phyloP scores from a whole-genome alignment of 129 eudicot genomes.

The Chrysanthemum lavandulifolium region DNA sequence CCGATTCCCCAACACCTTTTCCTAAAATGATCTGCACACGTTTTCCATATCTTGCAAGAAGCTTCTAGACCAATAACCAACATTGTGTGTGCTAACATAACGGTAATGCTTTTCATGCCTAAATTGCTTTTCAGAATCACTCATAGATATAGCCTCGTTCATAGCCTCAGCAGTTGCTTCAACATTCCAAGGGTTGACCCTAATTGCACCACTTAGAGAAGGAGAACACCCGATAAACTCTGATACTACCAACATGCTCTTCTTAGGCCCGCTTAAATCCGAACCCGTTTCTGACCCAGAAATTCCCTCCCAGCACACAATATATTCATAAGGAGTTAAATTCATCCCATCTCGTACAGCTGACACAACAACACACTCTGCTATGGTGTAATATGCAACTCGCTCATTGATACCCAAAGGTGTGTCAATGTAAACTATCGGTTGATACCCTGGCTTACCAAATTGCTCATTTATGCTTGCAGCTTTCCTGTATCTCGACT shows the following conservation, averaged over 20 bases:
- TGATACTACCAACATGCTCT: conserved; percentile 90
- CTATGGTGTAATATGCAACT: conserved; percentile 79
- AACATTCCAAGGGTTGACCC: conserved; percentile 90
- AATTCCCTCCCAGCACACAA: conserved; percentile 76
- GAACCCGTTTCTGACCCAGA: conserved; percentile 50
- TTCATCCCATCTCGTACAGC: conserved; percentile 93
- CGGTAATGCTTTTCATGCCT: conserved; percentile 91
- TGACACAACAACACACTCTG: conserved; percentile 93
- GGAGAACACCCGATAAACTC: conserved; percentile 96
- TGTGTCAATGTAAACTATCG: conserved; percentile 64
- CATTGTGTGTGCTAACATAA: conserved; percentile 79
- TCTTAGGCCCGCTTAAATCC: conserved; percentile 46
- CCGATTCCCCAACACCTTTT: conserved; percentile 91
- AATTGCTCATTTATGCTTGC: conserved; percentile 65
- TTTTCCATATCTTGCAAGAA: conserved; percentile 91
- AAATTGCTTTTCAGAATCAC: conserved; percentile 66
- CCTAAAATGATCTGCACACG: conserved; percentile 79
- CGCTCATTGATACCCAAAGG: conserved; percentile 53
- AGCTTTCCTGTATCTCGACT: conserved; percentile 73
- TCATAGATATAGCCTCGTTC: conserved; percentile 82
- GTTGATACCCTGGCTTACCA: conserved; percentile 85
- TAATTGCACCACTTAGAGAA: conserved; percentile 84
- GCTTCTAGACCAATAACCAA: conserved; percentile 85
- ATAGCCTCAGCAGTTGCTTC: conserved; percentile 87
- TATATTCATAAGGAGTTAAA: conserved; percentile 83